Conservation (phyloP, 2,329 filamentous ascomycete genomes). For the Pseudogymnoascus sp. region DNA sequence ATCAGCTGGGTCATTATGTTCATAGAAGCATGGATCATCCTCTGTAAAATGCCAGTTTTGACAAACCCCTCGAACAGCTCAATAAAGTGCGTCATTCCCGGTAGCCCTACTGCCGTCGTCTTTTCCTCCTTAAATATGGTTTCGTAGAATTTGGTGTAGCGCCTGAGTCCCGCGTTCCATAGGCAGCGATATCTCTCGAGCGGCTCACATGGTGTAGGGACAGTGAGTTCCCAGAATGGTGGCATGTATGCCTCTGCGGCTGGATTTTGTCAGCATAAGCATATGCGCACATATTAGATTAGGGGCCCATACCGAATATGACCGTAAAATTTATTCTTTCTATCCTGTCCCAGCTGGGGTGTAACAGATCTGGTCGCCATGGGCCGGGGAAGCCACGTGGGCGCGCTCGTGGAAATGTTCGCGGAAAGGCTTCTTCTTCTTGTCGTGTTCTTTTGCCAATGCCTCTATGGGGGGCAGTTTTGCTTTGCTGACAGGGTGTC, state of each 20-base stretch:
- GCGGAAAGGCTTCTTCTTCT: neutral
- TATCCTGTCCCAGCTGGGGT: neutral
- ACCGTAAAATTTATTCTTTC: no score
- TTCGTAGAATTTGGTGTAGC: neutral
- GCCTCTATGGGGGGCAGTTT: neutral
- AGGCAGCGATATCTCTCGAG: neutral
- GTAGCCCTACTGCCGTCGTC: neutral
- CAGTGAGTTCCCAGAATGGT: neutral
- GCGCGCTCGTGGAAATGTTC: neutral
- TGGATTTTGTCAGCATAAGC: neutral
- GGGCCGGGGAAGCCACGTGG: neutral
- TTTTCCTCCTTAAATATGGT: neutral
- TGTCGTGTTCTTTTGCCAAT: neutral
- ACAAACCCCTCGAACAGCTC: neutral
- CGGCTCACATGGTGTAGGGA: neutral
- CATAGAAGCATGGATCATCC: neutral
- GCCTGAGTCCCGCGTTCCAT: neutral
- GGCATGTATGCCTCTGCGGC: neutral
- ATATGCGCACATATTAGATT: neutral
- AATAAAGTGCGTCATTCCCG: neutral
- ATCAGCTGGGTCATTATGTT: neutral
- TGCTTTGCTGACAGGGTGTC: neutral
- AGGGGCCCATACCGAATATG: neutral
- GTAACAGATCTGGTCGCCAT: neutral
- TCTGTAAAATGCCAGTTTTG: neutral